A percentile compares a stretch with the other conserved stretches of the same genome.
Evolutionary conservation across 1,284 basidiomycete species (phyloP).

Genomic region (Sanguinoderma infundibulare): DNA sequence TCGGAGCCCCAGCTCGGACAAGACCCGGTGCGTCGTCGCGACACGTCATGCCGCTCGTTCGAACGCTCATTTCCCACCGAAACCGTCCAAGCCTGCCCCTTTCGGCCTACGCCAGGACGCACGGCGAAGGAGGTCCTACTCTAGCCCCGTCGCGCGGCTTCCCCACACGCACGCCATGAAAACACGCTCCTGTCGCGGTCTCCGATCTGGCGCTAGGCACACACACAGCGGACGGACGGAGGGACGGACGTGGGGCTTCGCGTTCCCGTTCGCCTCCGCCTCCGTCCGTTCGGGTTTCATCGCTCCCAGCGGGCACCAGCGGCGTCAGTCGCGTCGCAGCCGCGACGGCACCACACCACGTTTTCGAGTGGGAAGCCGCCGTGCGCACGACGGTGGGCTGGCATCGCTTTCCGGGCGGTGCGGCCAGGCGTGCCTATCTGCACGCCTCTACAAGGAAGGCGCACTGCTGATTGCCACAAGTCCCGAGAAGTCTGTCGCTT

Average conservation of each 20-base stretch:
- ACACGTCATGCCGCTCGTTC: neutral
- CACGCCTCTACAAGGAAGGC: constrained; percentile 1
- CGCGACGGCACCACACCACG: neutral
- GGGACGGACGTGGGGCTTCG: neutral
- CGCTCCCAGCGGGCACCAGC: neutral
- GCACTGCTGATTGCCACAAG: constrained; percentile 1
- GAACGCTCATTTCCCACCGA: neutral
- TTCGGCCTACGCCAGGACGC: neutral
- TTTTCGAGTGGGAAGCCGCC: neutral
- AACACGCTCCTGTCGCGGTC: neutral
- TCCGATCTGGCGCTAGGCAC: neutral
- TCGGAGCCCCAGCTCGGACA: neutral
- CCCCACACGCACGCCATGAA: neutral
- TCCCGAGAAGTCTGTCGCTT: constrained; percentile 19
- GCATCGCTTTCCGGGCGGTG: neutral
- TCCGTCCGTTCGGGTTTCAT: neutral
- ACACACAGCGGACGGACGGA: neutral
- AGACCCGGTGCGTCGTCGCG: neutral
- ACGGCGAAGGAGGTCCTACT: neutral
- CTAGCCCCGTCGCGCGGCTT: neutral
- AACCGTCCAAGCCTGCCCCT: neutral
- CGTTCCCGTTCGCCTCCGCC: neutral
- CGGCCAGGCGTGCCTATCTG: constrained; percentile 1
- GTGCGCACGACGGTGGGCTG: neutral
- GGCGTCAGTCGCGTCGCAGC: neutral